Conservation (phyloP, 1,284 basidiomycete species). For the Cryptococcus wingfieldii region DNA sequence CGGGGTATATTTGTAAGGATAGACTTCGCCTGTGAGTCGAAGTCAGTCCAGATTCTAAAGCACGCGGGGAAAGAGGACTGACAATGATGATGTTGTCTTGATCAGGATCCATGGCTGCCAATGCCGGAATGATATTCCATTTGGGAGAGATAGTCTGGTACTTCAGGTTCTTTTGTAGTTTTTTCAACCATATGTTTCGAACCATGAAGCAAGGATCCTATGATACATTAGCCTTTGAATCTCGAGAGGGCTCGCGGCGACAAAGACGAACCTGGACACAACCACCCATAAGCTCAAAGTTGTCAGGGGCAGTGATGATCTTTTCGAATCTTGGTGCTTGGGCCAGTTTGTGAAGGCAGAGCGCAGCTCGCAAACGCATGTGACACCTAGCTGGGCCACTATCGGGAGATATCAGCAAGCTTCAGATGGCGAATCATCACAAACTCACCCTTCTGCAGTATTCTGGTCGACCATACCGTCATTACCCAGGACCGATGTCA, state of each 20-base stretch:
- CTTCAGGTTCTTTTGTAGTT: conserved; percentile 63
- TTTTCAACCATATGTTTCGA: conserved; percentile 70
- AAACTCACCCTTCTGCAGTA: conserved; percentile 61
- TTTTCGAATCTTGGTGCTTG: conserved; percentile 61
- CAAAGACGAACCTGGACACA: conserved; percentile 63
- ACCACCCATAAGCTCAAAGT: conserved; percentile 68
- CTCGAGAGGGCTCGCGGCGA: background rate
- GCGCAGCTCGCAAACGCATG: conserved; percentile 73
- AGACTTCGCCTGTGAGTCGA: conserved; percentile 18
- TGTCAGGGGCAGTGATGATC: conserved; percentile 53
- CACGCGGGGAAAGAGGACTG: conserved; percentile 3
- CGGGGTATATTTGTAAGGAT: conserved; percentile 19
- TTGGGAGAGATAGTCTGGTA: conserved; percentile 61
- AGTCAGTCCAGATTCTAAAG: background rate
- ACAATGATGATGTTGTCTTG: conserved; percentile 56
- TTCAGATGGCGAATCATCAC: background rate
- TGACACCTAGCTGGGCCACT: conserved; percentile 42
- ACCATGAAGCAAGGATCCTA: conserved; percentile 87
- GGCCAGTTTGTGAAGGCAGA: conserved; percentile 76
- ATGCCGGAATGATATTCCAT: conserved; percentile 79
- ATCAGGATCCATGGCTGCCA: conserved; percentile 90
- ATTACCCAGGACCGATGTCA: conserved; percentile 63
- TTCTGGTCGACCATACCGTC: conserved; percentile 62
- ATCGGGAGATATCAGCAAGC: background rate
- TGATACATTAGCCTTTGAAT: conserved; percentile 2